phyloP scores from a whole-genome alignment of 148 eudicot species.

The Arbutus unedo region DNA sequence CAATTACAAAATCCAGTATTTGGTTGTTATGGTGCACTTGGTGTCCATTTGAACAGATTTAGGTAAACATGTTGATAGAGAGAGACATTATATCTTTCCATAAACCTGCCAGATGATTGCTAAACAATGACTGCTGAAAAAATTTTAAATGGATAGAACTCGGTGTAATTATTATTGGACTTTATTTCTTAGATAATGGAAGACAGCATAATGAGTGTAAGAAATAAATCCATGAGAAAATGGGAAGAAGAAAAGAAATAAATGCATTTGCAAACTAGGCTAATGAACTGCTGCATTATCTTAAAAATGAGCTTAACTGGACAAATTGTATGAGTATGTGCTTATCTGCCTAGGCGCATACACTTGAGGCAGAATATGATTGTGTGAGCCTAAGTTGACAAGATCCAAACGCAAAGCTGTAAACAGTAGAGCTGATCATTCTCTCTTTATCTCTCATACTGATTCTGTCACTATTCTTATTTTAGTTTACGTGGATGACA shows the following conservation, averaged over 20 bases:
- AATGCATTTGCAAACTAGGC: background rate
- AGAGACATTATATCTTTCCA: conserved; percentile 17
- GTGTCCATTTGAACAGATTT: background rate
- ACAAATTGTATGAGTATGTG: background rate
- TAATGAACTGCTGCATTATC: background rate
- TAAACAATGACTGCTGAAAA: background rate
- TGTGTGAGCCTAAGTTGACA: too few species aligned
- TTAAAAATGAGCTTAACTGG: background rate
- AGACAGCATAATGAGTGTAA: background rate
- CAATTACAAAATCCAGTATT: background rate
- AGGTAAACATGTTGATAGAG: background rate
- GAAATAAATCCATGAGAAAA: background rate
- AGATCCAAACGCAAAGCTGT: too few species aligned
- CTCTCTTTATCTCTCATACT: too few species aligned
- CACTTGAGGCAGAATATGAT: too few species aligned
- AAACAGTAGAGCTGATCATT: too few species aligned
- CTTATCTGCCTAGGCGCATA: too few species aligned
- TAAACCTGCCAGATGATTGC: too few species aligned
- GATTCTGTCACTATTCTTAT: background rate
- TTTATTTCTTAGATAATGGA: background rate
- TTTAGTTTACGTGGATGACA: background rate
- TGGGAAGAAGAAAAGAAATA: background rate
- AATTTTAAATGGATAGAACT: background rate
- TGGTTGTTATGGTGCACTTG: background rate
- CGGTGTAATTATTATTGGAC: background rate